A percentile compares a stretch with the other conserved stretches of the same genome.
Conservation (phyloP, 106 monocot genomes). For the Cymbidium sinense region DNA sequence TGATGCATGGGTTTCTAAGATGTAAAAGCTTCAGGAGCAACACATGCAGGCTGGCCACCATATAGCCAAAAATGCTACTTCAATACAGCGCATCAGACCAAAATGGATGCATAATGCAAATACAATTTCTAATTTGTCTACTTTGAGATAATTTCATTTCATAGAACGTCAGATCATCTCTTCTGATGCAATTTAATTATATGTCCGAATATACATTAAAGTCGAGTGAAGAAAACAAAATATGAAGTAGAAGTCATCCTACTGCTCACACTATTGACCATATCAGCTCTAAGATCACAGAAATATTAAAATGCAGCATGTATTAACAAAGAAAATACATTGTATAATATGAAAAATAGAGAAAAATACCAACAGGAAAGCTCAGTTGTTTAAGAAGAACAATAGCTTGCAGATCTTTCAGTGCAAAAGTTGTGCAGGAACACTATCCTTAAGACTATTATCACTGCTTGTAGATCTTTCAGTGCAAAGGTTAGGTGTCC, state of each 20-base stretch:
- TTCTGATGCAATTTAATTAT: not conserved
- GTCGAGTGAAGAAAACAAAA: not conserved
- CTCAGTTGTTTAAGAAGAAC: constrained; percentile 94
- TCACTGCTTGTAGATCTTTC: too few relatives aligned
- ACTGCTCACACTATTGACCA: not conserved
- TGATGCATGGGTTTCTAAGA: not conserved
- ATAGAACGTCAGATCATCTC: not conserved
- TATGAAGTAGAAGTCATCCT: not conserved
- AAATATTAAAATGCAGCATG: not conserved
- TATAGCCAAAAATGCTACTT: not conserved
- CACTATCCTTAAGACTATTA: too few relatives aligned
- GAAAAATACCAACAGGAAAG: constrained; percentile 75
- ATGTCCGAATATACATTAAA: too few relatives aligned
- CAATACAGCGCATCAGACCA: not conserved
- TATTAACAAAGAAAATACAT: constrained; percentile 7
- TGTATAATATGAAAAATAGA: constrained; percentile 13
- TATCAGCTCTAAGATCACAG: not conserved
- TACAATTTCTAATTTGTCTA: not conserved
- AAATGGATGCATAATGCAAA: not conserved
- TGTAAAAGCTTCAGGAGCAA: not conserved
- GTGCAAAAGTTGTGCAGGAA: too few relatives aligned
- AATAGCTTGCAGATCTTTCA: too few relatives aligned
- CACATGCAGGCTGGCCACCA: not conserved
- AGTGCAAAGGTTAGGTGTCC: too few relatives aligned
- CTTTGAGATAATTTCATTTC: not conserved